Base-by-base conservation (phyloP, 345 rosid species). In the Raphanus raphanistrum region DNA sequence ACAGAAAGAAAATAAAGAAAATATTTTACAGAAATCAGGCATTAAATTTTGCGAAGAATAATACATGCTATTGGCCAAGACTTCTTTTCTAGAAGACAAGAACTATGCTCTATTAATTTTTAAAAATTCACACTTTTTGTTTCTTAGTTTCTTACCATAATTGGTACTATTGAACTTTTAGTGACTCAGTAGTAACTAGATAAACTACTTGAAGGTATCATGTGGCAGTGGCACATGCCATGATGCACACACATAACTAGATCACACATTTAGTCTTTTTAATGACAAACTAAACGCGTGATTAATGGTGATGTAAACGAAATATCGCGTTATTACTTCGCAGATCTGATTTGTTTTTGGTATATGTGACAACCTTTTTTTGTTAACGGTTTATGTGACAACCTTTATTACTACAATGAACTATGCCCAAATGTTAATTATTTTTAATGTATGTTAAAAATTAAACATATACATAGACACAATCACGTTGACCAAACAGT, bases 291-390 rank as follows among this genome's bases (percentile, higher is more conserved):
- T 13, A 31, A 73, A 67, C 17, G 74, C 59, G 59, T 73, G 78
- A 73, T 61, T 73, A 73, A 50, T 73, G 73, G 78, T 68, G 16
- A 59, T 66, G 35, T 8, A 21, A 59, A 59, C n/a, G 62, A 71
- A 57, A 75, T 71, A 21, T 45, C 43, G 17, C 54, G 55, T 50
- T 13, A 67, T 48, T 72, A 58, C 27, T 61, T 28, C 66, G 26
- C 48, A 79, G 74, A 79, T 79, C 71, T 68, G 78, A 79, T 79
- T 73, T 52, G 66, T 36, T 73, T 79, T 73, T 68, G 82, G 74
- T 73, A 61, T 35, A 27, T 52, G 78, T 68, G 74, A 79, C 33
- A 62, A 16, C 36, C 32, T 2, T 4, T 27, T 10, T 59, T 59
- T 3, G 15, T 58, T 58, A 58, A 58, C 26, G 78, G 66, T 67